Evolutionary conservation across 139 green algal genomes (phyloP).

Genomic region (Micractinium sp.): DNA sequence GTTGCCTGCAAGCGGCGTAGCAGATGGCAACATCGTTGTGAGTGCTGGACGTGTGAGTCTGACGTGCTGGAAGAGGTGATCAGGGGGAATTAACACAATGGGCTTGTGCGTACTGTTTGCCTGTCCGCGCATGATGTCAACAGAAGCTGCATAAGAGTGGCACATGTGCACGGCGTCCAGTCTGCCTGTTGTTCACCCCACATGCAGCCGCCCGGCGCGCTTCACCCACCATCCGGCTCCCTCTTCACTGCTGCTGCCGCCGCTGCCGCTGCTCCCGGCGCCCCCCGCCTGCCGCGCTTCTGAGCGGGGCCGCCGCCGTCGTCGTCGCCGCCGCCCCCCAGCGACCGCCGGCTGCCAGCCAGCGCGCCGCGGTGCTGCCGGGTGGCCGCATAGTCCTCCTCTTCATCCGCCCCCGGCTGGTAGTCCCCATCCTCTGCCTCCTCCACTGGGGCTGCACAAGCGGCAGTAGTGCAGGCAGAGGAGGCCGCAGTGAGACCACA

Average conservation of each 20-base stretch:
- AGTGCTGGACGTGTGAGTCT: background rate
- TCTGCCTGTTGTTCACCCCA: background rate
- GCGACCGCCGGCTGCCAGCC: background rate
- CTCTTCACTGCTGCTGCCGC: background rate
- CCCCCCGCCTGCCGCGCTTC: background rate
- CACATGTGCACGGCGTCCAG: background rate
- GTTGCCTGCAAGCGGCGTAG: background rate
- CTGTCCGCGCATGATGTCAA: no score
- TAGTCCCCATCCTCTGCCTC: constrained; percentile 26
- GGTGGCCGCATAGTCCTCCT: background rate
- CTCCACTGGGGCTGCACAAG: background rate
- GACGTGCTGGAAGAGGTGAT: no score
- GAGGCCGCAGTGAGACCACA: background rate
- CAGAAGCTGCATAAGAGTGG: no score
- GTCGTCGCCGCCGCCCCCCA: background rate
- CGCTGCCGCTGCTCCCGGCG: background rate
- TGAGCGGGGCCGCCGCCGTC: background rate
- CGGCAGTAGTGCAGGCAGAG: background rate
- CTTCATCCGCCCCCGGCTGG: background rate
- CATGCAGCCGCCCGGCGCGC: background rate
- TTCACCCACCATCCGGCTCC: constrained; percentile 2
- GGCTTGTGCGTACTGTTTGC: no score
- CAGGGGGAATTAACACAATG: background rate
- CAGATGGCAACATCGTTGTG: background rate
- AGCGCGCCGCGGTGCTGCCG: background rate